phyloP scores from a whole-genome alignment of 2,329 filamentous ascomycete genomes.

The Pseudogymnoascus sp. region DNA sequence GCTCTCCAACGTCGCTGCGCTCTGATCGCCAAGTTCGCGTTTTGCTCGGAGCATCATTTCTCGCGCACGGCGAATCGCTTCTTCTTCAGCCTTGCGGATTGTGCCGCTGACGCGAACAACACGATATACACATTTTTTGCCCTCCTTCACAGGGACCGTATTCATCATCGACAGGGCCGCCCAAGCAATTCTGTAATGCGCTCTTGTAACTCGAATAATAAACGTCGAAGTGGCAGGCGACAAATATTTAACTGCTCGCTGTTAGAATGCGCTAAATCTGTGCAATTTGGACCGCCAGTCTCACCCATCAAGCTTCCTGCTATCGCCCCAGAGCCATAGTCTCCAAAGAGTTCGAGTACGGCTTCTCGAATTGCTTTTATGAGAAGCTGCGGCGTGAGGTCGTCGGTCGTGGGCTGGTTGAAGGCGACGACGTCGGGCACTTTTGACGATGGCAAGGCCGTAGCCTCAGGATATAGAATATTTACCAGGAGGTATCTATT shows the following conservation, averaged over 20 bases:
- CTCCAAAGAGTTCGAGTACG: slow-evolving; percentile 71
- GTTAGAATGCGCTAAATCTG: neutral
- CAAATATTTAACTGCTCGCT: slow-evolving; percentile 72
- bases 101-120: slow-evolving; percentile 88
- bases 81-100: slow-evolving; percentile 84
- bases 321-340: slow-evolving; percentile 75
- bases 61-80: slow-evolving; percentile 73
- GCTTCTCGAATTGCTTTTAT: slow-evolving; percentile 63
- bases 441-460: slow-evolving; percentile 30
- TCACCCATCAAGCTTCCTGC: slow-evolving; percentile 62
- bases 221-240: slow-evolving; percentile 89
- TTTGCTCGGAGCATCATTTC: slow-evolving; percentile 60
- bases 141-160: slow-evolving; percentile 52
- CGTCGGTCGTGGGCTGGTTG: slow-evolving; percentile 69
- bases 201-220: slow-evolving; percentile 76
- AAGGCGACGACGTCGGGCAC: slow-evolving; percentile 60
- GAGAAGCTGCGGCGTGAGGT: slow-evolving; percentile 59
- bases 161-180: slow-evolving; percentile 77
- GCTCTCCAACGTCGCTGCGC: slow-evolving; percentile 31
- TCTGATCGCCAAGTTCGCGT: slow-evolving; percentile 41
- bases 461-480: slow-evolving; percentile 71
- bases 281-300: slow-evolving; percentile 14
- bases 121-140: slow-evolving; percentile 66
- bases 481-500: slow-evolving; percentile 93
- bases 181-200: slow-evolving; percentile 84